phyloP scores from a whole-genome alignment of 331 rosid species.

The Telfairia occidentalis region DNA sequence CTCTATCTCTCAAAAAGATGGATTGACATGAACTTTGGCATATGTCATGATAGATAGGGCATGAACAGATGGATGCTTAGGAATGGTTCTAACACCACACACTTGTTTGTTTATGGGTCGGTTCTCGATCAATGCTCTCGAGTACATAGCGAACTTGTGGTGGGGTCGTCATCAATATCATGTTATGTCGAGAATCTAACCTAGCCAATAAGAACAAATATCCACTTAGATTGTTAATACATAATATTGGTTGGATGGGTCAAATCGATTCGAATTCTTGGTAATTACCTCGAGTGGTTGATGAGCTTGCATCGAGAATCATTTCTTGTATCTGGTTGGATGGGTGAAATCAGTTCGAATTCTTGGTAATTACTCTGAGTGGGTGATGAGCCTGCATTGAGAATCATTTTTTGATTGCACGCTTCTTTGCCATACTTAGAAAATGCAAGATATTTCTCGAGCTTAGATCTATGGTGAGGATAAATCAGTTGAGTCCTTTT shows the following conservation, averaged over 20 bases:
- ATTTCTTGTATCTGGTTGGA: too few species aligned
- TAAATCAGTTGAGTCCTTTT: neutral
- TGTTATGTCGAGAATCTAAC: neutral
- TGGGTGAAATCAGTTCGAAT: too few species aligned
- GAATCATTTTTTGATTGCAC: too few species aligned
- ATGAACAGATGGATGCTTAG: neutral
- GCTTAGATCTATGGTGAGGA: neutral
- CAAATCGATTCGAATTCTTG: too few species aligned
- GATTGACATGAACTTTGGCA: neutral
- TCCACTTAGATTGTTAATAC: neutral
- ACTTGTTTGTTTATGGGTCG: too few species aligned
- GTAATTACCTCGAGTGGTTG: too few species aligned
- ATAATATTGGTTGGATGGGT: too few species aligned
- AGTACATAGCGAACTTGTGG: neutral
- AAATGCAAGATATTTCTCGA: neutral
- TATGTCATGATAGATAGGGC: neutral
- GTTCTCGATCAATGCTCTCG: neutral
- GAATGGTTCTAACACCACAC: neutral
- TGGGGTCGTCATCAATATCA: neutral
- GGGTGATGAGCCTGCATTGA: too few species aligned
- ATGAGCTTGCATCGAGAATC: too few species aligned
- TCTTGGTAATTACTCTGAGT: too few species aligned
- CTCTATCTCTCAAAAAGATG: neutral
- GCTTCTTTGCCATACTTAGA: neutral
- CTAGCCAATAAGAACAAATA: neutral